Conservation (phyloP, 2,329 filamentous ascomycete genomes). For the Cryphonectria japonica region DNA sequence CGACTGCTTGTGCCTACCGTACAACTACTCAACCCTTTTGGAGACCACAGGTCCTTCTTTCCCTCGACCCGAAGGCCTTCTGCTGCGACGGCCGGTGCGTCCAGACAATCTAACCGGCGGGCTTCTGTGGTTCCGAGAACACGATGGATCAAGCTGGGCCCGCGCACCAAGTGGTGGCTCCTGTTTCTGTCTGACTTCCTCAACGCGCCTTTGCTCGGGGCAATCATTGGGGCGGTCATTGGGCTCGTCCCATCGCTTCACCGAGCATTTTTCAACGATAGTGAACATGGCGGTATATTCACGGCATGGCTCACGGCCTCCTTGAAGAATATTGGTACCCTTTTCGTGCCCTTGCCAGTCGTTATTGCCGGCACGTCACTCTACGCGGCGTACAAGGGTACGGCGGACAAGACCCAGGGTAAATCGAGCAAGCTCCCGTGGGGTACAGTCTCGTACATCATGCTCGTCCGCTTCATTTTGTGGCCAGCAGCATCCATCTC, state of each 20-base stretch:
- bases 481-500: constrained; percentile 63
- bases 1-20: constrained; percentile 30
- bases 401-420: constrained; percentile 37
- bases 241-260: constrained; percentile 65
- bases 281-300: constrained; percentile 63
- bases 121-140: constrained; percentile 34
- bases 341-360: constrained; percentile 68
- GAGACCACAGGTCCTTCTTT: constrained; percentile 35
- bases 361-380: constrained; percentile 70
- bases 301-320: constrained; percentile 68
- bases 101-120: constrained; percentile 22
- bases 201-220: constrained; percentile 66
- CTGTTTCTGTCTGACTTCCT: constrained; percentile 52
- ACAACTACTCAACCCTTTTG: constrained; percentile 30
- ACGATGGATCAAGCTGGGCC: constrained; percentile 37
- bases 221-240: constrained; percentile 60
- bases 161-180: constrained; percentile 39
- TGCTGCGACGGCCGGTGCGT: background rate
- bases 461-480: constrained; percentile 60
- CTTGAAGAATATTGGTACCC: constrained; percentile 62
- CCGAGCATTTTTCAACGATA: constrained; percentile 61
- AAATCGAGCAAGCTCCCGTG: constrained; percentile 49
- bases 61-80: constrained; percentile 33
- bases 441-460: constrained; percentile 53
- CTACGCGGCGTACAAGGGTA: constrained; percentile 53